Evolutionary conservation across 73 alveolate species (phyloP), one percentile per base, ranked within the genome.

Genomic region (Uronychia setigera): DNA sequence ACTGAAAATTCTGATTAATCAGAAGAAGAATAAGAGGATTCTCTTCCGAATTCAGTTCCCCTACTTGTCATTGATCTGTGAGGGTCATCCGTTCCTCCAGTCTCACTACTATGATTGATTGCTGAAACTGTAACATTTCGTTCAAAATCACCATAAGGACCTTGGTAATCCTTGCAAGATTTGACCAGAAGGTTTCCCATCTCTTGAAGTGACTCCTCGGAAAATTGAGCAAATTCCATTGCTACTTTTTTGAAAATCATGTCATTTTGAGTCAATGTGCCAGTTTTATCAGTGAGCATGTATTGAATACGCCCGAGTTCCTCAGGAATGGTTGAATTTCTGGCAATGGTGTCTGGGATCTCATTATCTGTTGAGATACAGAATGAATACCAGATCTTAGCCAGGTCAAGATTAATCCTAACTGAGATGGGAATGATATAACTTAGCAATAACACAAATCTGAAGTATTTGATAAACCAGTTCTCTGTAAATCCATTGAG

Each of bases 311-410:
- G 95, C 0, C 99, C 99, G 27, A 96, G 83, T 58, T 96, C 98
- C 80, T 96, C 99, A 1, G 99, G 99, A 1, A 95, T 95, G 31
- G 97, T 96, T 0, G 98, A 91, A 81, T 95, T 95, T 80, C 99
- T 87, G n/a, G 99, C 96, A 13, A 95, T 92, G 0, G 98, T 93
- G 0, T 97, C 99, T 29, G 89, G 96, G n/a, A 96, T 96, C 1
- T 82, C 90, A 34, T 80, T 87, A 79, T 95, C 98, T 46, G 85
- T 92, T 19, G 95, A 76, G 26, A 96, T 96, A 14, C 92, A 80
- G 81, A 74, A 90, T 19, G 97, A 89, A 82, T 91, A 95, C 58
- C 84, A 94, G 31, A 94, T 83, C 83, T 96, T 96, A 0, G 98
- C 97, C 31, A 96, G 89, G 74, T 96, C 99, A 31, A 95, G 86